Conservation (phyloP, 1,139 yeast genomes). For the Kodamaea alishanica region DNA sequence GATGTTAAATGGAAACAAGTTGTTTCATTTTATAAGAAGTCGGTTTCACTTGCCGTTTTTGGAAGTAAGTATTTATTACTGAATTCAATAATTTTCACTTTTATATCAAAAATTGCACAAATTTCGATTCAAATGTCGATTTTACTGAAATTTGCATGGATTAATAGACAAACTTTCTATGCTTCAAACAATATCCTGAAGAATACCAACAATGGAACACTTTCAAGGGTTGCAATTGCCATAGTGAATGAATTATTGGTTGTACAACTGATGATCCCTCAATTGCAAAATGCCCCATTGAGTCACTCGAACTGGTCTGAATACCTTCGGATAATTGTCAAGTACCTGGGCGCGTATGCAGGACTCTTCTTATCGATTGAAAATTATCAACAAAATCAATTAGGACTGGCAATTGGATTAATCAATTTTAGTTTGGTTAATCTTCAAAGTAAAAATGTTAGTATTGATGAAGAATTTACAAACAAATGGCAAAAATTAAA, state of each 20-base stretch:
- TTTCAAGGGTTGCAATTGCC: conserved; percentile 42
- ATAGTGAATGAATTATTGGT: conserved; percentile 31
- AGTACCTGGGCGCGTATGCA: conserved; percentile 40
- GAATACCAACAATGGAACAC: conserved; percentile 36
- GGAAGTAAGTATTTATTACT: conserved; percentile 13
- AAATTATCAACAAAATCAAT: conserved; percentile 36
- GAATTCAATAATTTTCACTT: conserved; percentile 16
- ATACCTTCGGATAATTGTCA: conserved; percentile 31
- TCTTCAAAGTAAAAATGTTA: conserved; percentile 34
- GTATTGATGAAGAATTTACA: conserved; percentile 14
- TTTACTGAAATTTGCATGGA: conserved; percentile 39
- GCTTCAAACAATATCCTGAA: conserved; percentile 25
- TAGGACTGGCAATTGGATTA: conserved; percentile 45
- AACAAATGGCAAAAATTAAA: conserved; percentile 19
- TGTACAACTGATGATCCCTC: conserved; percentile 7
- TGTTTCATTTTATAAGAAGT: conserved; percentile 28
- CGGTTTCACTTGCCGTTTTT: conserved; percentile 27
- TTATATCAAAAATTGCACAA: conserved; percentile 28
- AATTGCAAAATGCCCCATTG: conserved; percentile 8
- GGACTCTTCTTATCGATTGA: conserved; percentile 43
- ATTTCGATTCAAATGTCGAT: conserved; percentile 41
- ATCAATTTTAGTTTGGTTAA: conserved; percentile 37
- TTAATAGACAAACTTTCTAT: conserved; percentile 31
- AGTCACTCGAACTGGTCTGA: conserved; percentile 29
- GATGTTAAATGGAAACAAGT: conserved; percentile 40